Conservation (phyloP, 352 stramenopile genomes). For the Pythium periplocum region DNA sequence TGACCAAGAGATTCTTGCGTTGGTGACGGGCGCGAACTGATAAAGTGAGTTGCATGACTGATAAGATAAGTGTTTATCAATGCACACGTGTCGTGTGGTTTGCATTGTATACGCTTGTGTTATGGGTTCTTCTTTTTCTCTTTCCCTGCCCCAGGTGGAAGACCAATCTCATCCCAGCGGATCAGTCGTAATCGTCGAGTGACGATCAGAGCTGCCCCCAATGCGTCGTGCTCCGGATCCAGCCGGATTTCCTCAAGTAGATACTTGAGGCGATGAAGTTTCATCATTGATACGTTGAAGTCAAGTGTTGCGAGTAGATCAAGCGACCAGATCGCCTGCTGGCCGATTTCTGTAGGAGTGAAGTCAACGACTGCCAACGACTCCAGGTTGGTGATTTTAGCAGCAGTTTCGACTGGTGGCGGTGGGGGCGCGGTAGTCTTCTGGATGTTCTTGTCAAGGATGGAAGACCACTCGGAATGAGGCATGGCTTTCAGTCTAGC, state of each 20-base stretch:
- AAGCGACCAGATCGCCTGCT: constrained; percentile 69
- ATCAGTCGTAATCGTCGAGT: constrained; percentile 58
- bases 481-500: constrained; percentile 18
- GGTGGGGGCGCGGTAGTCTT: constrained; percentile 12
- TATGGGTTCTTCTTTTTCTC: constrained; percentile 1
- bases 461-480: constrained; percentile 33
- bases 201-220: constrained; percentile 53
- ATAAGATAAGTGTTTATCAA: no score
- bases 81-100: no score
- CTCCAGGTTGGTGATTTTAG: constrained; percentile 27
- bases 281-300: constrained; percentile 73
- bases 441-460: constrained; percentile 27
- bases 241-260: constrained; percentile 64
- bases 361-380: constrained; percentile 56
- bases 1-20: constrained; percentile 60
- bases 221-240: constrained; percentile 47
- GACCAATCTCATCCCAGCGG: constrained; percentile 50
- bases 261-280: constrained; percentile 66
- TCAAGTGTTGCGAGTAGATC: constrained; percentile 57
- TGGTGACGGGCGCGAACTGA: constrained; percentile 15
- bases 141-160: constrained; percentile 4
- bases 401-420: constrained; percentile 17
- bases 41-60: no score
- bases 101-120: no score
- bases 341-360: constrained; percentile 55